Conservation (phyloP, 805 yeast species). For the Suhomyces sp. region DNA sequence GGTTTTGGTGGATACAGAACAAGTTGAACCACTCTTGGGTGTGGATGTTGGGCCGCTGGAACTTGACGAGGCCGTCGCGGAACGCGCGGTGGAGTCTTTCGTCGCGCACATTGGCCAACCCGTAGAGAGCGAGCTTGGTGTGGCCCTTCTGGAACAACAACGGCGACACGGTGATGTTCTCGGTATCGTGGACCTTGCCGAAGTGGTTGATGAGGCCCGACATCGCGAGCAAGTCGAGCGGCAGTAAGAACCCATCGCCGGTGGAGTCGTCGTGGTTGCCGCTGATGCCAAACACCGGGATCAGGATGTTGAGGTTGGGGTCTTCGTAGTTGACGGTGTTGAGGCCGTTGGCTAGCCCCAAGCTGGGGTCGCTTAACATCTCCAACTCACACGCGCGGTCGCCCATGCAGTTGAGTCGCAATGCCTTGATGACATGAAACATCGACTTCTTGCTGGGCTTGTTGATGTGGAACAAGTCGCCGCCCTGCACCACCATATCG, state of each 20-base stretch:
- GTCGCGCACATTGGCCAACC: slow-evolving; percentile 84
- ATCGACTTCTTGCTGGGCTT: slow-evolving; percentile 85
- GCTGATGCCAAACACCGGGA: slow-evolving; percentile 88
- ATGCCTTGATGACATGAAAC: slow-evolving; percentile 72
- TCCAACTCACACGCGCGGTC: slow-evolving; percentile 86
- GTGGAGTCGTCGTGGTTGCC: slow-evolving; percentile 98
- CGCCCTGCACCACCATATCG: slow-evolving; percentile 88
- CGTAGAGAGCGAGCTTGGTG: slow-evolving; percentile 83
- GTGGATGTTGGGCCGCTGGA: slow-evolving; percentile 61
- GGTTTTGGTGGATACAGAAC: slow-evolving; percentile 91
- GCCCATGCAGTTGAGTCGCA: slow-evolving; percentile 74
- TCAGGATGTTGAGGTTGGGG: slow-evolving; percentile 80
- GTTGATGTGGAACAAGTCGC: slow-evolving; percentile 89
- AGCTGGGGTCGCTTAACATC: slow-evolving; percentile 72
- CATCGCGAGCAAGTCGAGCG: slow-evolving; percentile 79
- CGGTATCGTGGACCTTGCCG: slow-evolving; percentile 77
- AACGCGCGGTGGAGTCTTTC: slow-evolving; percentile 82
- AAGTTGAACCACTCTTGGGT: slow-evolving; percentile 77
- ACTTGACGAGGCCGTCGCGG: slow-evolving; percentile 74
- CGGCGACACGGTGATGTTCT: slow-evolving; percentile 71
- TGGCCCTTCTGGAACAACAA: slow-evolving; percentile 76
- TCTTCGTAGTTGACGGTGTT: slow-evolving; percentile 84
- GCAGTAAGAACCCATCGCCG: slow-evolving; percentile 77
- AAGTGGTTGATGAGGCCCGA: slow-evolving; percentile 86
- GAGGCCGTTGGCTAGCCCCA: slow-evolving; percentile 59